Base-by-base conservation (phyloP, 1,284 basidiomycete genomes). In the Thecaphora thlaspeos region DNA sequence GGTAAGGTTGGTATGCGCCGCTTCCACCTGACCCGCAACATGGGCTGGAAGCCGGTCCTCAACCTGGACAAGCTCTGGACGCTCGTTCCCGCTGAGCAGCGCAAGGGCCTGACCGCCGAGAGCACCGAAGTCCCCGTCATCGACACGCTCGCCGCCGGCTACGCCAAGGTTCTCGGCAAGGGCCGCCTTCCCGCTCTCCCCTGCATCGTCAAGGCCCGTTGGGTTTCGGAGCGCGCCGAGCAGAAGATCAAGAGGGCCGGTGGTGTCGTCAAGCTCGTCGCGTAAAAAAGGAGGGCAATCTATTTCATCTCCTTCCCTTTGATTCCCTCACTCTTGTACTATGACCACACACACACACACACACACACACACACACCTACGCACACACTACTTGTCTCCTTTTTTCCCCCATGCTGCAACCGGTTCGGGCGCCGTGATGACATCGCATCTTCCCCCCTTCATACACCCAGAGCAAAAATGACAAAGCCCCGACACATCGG, bases 21-120 rank as follows among this genome's bases (percentile, higher is more conserved):
- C 82, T 98, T 88, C 90, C 94, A 98, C 82, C 82, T 91, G 67
- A 93, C 91, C 59, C 87, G 88, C 82, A 96, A 96, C 83, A 81
- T 84, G 74, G 84, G 86, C 82, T 92, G 89, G 91, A 85, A 87
- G 70, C 92, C 93, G 30, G 89, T 88, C 77, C 89, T 98, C 87
- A 98, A 98, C 84, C 64, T 76, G 18, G 75, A 77, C 71, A 77
- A 76, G 71, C 68, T 77, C 51, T 77, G 75, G 75, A 74, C 75
- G 9, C 70, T 77, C 40, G 74, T 77, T 19, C 68, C 75, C 38
- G 73, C 69, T 41, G 75, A 77, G 63, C 63, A 73, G 46, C 71
- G 74, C 51, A 63, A 71, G 56, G 62, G 66, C 26, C 45, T 73
- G 24, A 68, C 61, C 2, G 55, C 74, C 24, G 18, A 22, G 55